A percentile compares a stretch with the other conserved stretches of the same genome.
These are phyloP conservation scores for Penicillium maclennaniae DNA, from an alignment of 495 filamentous ascomycete genomes.

Conservation along the genomic window DNA sequence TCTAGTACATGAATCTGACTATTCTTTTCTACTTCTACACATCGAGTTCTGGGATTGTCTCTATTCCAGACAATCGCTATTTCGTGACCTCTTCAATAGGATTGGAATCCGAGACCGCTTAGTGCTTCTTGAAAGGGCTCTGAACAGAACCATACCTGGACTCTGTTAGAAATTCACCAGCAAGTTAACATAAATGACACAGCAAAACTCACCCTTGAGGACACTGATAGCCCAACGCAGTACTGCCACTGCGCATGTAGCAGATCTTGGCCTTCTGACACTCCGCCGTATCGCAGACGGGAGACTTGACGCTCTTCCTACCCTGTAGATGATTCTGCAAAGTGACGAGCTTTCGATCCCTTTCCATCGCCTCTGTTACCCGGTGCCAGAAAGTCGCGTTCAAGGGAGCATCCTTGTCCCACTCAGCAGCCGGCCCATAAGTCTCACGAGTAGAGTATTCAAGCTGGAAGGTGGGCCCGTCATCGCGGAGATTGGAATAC, in stretches of 20 bases:
- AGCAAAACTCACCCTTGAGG: slow-evolving; percentile 42
- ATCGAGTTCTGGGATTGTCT: too few relatives aligned
- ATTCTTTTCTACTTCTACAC: too few relatives aligned
- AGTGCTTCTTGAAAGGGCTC: slow-evolving; percentile 18
- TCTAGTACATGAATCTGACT: too few relatives aligned
- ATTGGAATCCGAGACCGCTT: too few relatives aligned
- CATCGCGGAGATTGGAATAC: slow-evolving; percentile 31
- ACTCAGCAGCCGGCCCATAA: slow-evolving; percentile 43
- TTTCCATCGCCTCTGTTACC: slow-evolving; percentile 59
- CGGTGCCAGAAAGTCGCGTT: slow-evolving; percentile 57
- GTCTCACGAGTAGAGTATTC: slow-evolving; percentile 56
- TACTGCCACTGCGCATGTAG: slow-evolving; percentile 57
- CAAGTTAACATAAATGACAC: not conserved
- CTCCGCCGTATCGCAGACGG: slow-evolving; percentile 46
- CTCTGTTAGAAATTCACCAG: not conserved
- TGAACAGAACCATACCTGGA: slow-evolving; percentile 33
- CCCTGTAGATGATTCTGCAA: slow-evolving; percentile 54
- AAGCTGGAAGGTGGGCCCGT: slow-evolving; percentile 43
- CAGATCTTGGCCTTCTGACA: slow-evolving; percentile 56
- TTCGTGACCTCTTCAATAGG: too few relatives aligned
- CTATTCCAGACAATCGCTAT: too few relatives aligned
- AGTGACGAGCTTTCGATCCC: slow-evolving; percentile 41
- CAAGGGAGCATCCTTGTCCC: slow-evolving; percentile 47
- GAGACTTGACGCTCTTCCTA: slow-evolving; percentile 46
- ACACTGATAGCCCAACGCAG: slow-evolving; percentile 47